These are phyloP conservation scores for Candida easanensis DNA, from an alignment of 805 yeast genomes.

Conservation along the genomic window DNA sequence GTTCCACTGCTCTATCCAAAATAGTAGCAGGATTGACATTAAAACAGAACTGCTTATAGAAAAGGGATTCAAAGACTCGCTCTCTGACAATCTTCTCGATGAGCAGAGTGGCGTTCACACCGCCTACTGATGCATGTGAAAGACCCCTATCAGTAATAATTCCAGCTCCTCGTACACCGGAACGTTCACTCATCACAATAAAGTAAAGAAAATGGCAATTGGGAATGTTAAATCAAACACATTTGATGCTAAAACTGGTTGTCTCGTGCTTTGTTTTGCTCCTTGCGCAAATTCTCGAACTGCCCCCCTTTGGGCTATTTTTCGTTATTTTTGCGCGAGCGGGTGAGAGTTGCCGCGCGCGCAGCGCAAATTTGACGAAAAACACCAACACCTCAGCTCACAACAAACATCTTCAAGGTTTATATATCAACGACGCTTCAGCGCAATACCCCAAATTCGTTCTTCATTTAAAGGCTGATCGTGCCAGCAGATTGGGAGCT, in stretches of 20 bases:
- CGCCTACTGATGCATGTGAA: conserved; percentile 31
- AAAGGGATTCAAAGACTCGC: conserved; percentile 51
- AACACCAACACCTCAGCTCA: neutral
- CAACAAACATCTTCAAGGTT: neutral
- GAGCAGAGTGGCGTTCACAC: conserved; percentile 47
- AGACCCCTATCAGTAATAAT: conserved; percentile 18
- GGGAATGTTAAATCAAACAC: too few species aligned
- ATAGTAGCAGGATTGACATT: conserved; percentile 47
- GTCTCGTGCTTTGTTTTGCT: too few species aligned
- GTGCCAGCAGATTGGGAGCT: neutral
- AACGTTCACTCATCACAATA: neutral
- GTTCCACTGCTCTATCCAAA: conserved; percentile 44
- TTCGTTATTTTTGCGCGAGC: neutral
- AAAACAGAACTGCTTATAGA: conserved; percentile 57
- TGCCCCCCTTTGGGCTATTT: too few species aligned
- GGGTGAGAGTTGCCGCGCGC: conserved; percentile 1
- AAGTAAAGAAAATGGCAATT: too few species aligned
- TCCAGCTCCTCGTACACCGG: neutral
- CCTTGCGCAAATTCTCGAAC: too few species aligned
- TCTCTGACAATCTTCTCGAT: conserved; percentile 59
- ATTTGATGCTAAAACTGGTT: too few species aligned
- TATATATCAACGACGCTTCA: neutral
- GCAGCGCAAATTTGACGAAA: conserved; percentile 1
- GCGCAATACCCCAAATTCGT: neutral
- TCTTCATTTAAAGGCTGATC: neutral